These are phyloP conservation scores for Fusarium graminum DNA, from an alignment of 2,329 filamentous ascomycete species.

Conservation along the genomic window DNA sequence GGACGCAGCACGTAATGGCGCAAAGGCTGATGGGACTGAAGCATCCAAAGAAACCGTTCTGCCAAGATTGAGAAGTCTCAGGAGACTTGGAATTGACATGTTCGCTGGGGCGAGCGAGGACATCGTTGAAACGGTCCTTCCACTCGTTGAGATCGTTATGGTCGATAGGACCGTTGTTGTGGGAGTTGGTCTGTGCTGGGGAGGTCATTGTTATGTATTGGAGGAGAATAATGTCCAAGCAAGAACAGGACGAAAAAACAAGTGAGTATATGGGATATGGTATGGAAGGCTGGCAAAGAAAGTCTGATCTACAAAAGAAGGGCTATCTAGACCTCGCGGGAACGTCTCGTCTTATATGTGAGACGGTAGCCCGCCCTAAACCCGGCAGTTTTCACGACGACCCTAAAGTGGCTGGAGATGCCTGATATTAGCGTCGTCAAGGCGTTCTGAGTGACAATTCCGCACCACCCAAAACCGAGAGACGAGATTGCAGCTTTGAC, in stretches of 20 bases:
- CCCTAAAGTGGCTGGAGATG: slow-evolving; percentile 1
- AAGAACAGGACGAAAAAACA: slow-evolving; percentile 18
- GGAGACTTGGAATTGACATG: slow-evolving; percentile 59
- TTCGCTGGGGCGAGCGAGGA: slow-evolving; percentile 58
- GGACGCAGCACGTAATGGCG: slow-evolving; percentile 60
- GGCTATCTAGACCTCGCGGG: not conserved
- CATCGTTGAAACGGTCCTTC: slow-evolving; percentile 59
- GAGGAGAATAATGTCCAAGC: not conserved
- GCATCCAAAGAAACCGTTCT: slow-evolving; percentile 59
- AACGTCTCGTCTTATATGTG: slow-evolving; percentile 3
- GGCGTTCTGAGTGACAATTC: slow-evolving; percentile 13
- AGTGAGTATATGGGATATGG: slow-evolving; percentile 4
- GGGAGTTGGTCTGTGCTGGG: slow-evolving; percentile 26
- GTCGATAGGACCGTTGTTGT: slow-evolving; percentile 55
- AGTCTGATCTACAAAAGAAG: not conserved
- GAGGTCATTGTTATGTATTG: slow-evolving; percentile 37
- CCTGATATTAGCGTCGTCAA: slow-evolving; percentile 27
- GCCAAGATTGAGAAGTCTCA: slow-evolving; percentile 56
- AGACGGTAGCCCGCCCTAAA: not conserved
- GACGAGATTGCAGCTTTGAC: slow-evolving; percentile 21
- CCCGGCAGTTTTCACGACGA: not conserved
- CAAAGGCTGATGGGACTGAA: slow-evolving; percentile 60
- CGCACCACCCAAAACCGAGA: not conserved
- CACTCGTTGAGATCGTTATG: slow-evolving; percentile 60
- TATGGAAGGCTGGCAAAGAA: slow-evolving; percentile 21